Base-by-base conservation (phyloP, 345 rosid species). In the Litchi chinensis region DNA sequence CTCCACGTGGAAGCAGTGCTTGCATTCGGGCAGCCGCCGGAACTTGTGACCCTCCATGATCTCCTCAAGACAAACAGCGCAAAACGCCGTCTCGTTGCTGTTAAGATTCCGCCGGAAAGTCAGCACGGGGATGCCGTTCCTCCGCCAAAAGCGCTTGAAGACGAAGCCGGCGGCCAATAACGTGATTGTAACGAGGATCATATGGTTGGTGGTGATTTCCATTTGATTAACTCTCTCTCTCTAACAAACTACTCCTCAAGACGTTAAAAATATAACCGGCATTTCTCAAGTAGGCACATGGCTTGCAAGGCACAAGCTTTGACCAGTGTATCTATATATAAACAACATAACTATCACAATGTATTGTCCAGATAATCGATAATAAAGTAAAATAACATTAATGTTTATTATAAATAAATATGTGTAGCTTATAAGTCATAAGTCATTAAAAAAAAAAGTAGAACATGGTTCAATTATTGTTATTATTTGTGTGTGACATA, bases 1-100 rank as follows among this genome's bases (percentile, higher is more conserved):
- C 5, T 82, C 86, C 4, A 83, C 81, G 46, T 89, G 92, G 76
- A 87, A 89, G 15, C 88, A 89, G 57, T 89, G 92, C 72, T 80
- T 83, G 82, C 92, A 89, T 76, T 79, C 76, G 0, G 89, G 89
- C 63, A 89, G 60, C 82, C 78, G 21, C 74, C 89, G 79, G 22
- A 72, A 74, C 70, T 85, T 86, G 46, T 88, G 89, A 0, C 85
- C 89, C 5, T 79, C 78, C 0, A 11, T 62, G 10, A 85, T 79
- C 65, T 83, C 90, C 4, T 82, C 80, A 15, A 89, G 80, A 65
- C 92, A 89, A 52, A 89, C 88, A 1, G 89, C 82, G 57, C 92
- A 87, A 21, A 32, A 67, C 3, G 65, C 50, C 12, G 11, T 16
- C 19, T 48, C 48, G 3, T 32, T 10, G 39, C 13, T 43, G 52